These are phyloP conservation scores for Tilletia setariae DNA, from an alignment of 1,284 basidiomycete genomes.

Conservation along the genomic window DNA sequence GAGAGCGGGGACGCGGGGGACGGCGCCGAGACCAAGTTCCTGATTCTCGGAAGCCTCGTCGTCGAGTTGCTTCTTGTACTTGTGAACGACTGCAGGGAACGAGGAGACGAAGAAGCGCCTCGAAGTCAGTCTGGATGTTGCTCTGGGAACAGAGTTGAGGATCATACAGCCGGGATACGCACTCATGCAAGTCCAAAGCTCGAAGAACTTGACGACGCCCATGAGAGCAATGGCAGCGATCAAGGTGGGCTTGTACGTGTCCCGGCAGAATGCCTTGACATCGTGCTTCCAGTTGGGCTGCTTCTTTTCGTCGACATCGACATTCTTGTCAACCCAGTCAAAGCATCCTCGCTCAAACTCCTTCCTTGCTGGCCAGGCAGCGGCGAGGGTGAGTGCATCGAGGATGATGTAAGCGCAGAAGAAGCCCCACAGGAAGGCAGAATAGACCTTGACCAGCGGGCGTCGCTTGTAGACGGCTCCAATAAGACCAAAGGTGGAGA, in stretches of 20 bases:
- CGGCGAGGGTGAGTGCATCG: not conserved
- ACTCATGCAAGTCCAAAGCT: slow-evolving; percentile 10
- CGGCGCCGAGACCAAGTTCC: not conserved
- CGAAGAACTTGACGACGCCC: not conserved
- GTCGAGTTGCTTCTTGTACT: not conserved
- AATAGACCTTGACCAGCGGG: not conserved
- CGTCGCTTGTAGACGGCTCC: not conserved
- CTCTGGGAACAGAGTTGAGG: too few relatives aligned
- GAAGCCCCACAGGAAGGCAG: not conserved
- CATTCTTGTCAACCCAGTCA: not conserved
- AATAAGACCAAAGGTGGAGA: not conserved
- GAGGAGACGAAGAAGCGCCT: not conserved
- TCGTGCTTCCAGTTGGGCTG: not conserved
- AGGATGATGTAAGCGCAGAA: not conserved
- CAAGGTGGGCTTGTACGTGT: not conserved
- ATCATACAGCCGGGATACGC: too few relatives aligned
- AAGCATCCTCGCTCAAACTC: not conserved
- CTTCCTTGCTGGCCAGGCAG: not conserved
- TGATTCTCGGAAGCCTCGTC: not conserved
- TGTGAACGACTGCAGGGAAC: not conserved
- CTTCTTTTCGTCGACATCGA: not conserved
- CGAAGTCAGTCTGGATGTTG: too few relatives aligned
- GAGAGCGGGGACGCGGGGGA: not conserved
- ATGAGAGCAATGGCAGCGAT: not conserved
- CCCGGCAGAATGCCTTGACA: not conserved